Conservation (phyloP, 371 early-diverging fungal genomes). For the Aphelidium insulamus region DNA sequence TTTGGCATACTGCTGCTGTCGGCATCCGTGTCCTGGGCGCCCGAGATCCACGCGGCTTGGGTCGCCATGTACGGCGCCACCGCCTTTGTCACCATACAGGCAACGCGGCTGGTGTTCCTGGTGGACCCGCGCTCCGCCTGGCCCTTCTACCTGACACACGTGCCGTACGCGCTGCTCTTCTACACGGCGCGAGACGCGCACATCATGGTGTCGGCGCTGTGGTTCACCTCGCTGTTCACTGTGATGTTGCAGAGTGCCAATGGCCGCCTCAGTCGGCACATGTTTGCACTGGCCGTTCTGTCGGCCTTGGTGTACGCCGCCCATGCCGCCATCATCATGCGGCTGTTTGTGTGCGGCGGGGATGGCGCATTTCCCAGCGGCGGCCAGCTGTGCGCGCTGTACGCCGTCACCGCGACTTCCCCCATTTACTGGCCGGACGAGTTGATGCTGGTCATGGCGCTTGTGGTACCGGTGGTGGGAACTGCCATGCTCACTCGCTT, state of each 20-base stretch:
- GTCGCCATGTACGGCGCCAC: too few relatives aligned
- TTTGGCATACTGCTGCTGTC: too few relatives aligned
- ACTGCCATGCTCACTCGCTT: slow-evolving; percentile 12
- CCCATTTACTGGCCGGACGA: slow-evolving; percentile 8
- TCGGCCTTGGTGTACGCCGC: slow-evolving; percentile 5
- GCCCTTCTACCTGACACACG: slow-evolving; percentile 9
- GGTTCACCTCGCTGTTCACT: slow-evolving; percentile 14
- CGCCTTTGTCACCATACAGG: too few relatives aligned
- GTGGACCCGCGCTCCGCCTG: too few relatives aligned
- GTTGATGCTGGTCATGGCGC: slow-evolving; percentile 7
- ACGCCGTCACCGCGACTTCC: not conserved
- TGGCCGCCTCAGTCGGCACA: slow-evolving; percentile 7
- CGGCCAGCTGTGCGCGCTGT: too few relatives aligned
- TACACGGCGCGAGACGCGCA: slow-evolving; percentile 16
- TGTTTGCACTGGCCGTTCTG: slow-evolving; percentile 7
- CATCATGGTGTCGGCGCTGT: slow-evolving; percentile 12
- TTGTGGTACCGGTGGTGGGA: slow-evolving; percentile 3
- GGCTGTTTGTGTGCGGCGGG: slow-evolving; percentile 8
- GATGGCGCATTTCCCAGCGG: too few relatives aligned
- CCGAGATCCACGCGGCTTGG: too few relatives aligned
- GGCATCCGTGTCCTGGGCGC: too few relatives aligned
- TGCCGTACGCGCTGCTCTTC: slow-evolving; percentile 10
- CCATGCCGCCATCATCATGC: slow-evolving; percentile 6
- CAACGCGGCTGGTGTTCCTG: too few relatives aligned
- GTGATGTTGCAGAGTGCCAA: slow-evolving; percentile 16